Base-by-base conservation (phyloP, 176 grass and related monocot species). In the Carex scoparia region DNA sequence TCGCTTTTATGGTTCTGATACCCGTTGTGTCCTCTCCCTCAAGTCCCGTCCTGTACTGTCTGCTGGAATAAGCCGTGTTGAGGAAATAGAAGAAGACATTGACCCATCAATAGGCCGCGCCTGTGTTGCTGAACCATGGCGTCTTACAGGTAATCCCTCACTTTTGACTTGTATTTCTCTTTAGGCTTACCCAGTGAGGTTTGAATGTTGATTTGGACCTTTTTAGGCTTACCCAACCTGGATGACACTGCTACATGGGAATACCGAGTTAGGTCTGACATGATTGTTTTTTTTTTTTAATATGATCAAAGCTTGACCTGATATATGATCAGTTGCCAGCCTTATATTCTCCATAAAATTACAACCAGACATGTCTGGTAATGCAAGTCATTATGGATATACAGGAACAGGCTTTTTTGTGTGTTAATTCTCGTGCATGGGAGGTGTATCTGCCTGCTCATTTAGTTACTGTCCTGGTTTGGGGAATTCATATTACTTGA, bases 51-150 rank as follows among this genome's bases (percentile, higher is more conserved):
- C 94, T 16, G 58, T 84, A 30, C 48, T 97, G 51, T 67, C 81
- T 79, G 90, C 85, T 9, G 94, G 94, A 57, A 82, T 97, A 58
- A 97, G 94, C 84, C 92, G 90, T 8, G 92, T 97, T 15, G 94
- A 94, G 88, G 94, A 97, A 81, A 10, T 92, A 57, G 94, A 97
- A 87, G 94, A 97, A 86, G 88, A 89, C 0, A 79, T 97, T 54
- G 90, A 94, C 10, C 89, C 89, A 0, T 72, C 92, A 32, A 86
- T 97, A 72, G 94, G 84, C 71, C 89, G 93, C 76, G 72, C 90
- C n/a, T 97, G 90, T 88, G 81, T 61, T 35, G 87, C 82, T 31
- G 84, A 97, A 64, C 89, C 94, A 2, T 81, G 85, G 1, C 85
- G 89, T 38, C 92, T 98, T 79, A 88, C 84, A 32, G 10, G 81